phyloP scores from a whole-genome alignment of 2,329 filamentous ascomycete genomes.

The Incumbomyces lentus region DNA sequence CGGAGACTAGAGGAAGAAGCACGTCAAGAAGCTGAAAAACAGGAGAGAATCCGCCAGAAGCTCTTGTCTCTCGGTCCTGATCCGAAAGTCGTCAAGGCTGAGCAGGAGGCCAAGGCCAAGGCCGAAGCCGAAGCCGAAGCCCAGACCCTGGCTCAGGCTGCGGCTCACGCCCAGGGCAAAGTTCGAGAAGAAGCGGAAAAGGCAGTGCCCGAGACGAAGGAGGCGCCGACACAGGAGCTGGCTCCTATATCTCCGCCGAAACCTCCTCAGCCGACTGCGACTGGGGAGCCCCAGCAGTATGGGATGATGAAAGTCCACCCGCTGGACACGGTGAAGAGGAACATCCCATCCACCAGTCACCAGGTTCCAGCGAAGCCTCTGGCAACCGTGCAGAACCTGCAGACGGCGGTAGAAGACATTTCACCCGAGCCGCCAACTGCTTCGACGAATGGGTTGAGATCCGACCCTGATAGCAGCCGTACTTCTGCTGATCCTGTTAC shows the following conservation, averaged over 20 bases:
- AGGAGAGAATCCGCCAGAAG: slow-evolving; percentile 48
- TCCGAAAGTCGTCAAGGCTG: slow-evolving; percentile 24
- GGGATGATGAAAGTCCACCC: slow-evolving; percentile 54
- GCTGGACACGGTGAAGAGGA: slow-evolving; percentile 42
- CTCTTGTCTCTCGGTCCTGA: slow-evolving; percentile 43
- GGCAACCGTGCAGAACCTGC: slow-evolving; percentile 4
- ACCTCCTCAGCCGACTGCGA: slow-evolving; percentile 47
- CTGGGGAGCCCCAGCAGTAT: slow-evolving; percentile 49
- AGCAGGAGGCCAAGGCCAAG: slow-evolving; percentile 9
- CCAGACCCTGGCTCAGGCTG: no score
- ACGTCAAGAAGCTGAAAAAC: slow-evolving; percentile 46
- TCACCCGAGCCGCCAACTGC: slow-evolving; percentile 13
- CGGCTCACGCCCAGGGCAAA: slow-evolving; percentile 7
- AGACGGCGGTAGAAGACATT: slow-evolving; percentile 4
- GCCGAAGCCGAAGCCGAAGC: slow-evolving; percentile 15
- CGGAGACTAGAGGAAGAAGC: slow-evolving; percentile 44
- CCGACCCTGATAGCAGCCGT: neutral
- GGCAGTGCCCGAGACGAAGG: neutral
- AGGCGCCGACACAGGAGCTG: slow-evolving; percentile 20
- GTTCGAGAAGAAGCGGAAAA: slow-evolving; percentile 2
- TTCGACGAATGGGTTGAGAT: slow-evolving; percentile 24
- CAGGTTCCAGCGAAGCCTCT: slow-evolving; percentile 27
- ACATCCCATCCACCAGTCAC: slow-evolving; percentile 23
- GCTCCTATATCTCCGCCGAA: slow-evolving; percentile 45
- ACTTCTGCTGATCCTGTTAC: neutral